Conservation (phyloP, 1,139 yeast species). For the Saccharomyces hybrid region DNA sequence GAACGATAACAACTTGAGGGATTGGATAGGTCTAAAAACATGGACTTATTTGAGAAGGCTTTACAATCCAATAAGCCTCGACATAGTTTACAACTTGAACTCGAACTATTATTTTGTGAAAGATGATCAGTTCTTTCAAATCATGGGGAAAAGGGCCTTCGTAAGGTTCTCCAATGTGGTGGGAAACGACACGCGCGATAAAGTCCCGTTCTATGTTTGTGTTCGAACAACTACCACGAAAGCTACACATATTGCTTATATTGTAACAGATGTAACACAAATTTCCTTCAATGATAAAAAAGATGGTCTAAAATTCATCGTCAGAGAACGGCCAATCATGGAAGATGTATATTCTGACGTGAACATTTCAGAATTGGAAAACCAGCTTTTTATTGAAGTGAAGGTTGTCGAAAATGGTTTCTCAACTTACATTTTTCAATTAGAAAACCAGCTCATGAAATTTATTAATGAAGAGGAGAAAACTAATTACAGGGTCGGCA, state of each 20-base stretch:
- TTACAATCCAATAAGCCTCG: neutral
- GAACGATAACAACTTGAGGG: neutral
- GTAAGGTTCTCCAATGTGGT: neutral
- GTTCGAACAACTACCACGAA: neutral
- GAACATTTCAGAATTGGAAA: neutral
- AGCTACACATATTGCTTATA: neutral
- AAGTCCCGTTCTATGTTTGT: neutral
- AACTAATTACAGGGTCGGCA: neutral
- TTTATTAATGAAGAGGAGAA: neutral
- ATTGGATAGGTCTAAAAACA: neutral
- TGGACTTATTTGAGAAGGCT: neutral
- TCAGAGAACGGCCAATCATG: neutral
- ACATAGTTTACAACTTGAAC: neutral
- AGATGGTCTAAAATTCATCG: neutral
- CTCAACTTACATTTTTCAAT: neutral
- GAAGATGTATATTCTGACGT: neutral
- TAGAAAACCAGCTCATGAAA: neutral
- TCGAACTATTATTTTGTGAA: neutral
- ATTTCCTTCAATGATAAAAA: neutral
- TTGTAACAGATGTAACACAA: neutral
- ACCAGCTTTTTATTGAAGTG: neutral
- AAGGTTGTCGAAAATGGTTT: neutral
- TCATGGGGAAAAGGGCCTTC: neutral
- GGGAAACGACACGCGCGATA: neutral
- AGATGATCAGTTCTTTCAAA: neutral